Conservation (phyloP, 1,139 yeast species). For the Kodamaea arcana region DNA sequence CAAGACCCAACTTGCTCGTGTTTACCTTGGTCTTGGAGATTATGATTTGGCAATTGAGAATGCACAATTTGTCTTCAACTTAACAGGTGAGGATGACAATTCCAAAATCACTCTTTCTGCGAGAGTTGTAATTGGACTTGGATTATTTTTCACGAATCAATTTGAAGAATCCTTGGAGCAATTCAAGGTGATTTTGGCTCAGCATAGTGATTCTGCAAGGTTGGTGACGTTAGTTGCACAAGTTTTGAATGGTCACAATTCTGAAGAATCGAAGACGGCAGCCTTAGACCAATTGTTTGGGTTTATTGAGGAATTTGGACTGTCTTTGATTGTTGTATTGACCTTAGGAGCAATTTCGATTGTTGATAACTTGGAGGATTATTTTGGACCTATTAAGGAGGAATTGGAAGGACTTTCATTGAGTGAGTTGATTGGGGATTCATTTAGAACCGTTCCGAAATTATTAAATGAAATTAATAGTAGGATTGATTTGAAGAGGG, state of each 20-base stretch:
- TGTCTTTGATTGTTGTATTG: conserved; percentile 61
- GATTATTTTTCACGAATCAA: conserved; percentile 57
- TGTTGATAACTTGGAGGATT: conserved; percentile 56
- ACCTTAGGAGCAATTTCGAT: conserved; percentile 80
- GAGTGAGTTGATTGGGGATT: conserved; percentile 46
- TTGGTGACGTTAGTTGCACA: conserved; percentile 75
- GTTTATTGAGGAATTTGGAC: conserved; percentile 59
- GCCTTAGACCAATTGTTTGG: conserved; percentile 71
- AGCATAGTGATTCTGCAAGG: conserved; percentile 46
- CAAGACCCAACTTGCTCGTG: conserved; percentile 67
- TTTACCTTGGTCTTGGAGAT: conserved; percentile 55
- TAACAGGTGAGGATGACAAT: conserved; percentile 32
- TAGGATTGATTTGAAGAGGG: conserved; percentile 13
- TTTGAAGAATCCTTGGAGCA: conserved; percentile 65
- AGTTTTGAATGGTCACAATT: conserved; percentile 69
- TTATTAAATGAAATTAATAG: conserved; percentile 51
- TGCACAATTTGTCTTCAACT: conserved; percentile 54
- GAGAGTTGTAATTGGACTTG: conserved; percentile 65
- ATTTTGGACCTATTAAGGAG: conserved; percentile 60
- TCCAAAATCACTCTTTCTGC: conserved; percentile 46
- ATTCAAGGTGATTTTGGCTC: conserved; percentile 55
- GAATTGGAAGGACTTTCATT: conserved; percentile 57
- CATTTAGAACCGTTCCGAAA: conserved; percentile 53
- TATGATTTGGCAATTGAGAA: conserved; percentile 58
- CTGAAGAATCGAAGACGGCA: conserved; percentile 72